Evolutionary conservation across 768 basidiomycete species (phyloP).

Genomic region (Hortiboletus campestris): DNA sequence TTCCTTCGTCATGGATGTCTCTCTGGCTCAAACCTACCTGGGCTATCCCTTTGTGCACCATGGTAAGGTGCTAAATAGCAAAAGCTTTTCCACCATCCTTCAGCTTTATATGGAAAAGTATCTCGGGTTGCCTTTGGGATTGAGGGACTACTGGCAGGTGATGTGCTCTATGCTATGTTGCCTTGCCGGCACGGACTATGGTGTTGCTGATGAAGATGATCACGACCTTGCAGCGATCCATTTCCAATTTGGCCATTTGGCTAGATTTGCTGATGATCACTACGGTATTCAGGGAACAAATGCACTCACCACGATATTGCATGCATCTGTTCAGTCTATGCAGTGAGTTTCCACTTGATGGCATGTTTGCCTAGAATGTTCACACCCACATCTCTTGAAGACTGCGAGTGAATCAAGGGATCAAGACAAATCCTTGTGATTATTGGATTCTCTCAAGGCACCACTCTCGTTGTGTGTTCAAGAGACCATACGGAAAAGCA

Average conservation of each 20-base stretch:
- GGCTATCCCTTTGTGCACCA: not conserved
- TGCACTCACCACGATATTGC: not conserved
- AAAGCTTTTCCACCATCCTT: not conserved
- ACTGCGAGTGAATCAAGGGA: no score
- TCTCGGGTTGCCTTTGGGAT: not conserved
- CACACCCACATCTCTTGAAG: not conserved
- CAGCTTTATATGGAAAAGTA: not conserved
- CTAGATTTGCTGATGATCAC: not conserved
- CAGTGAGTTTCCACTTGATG: not conserved
- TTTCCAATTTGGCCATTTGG: not conserved
- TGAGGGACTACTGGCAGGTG: not conserved
- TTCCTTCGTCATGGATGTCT: not conserved
- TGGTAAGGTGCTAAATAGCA: not conserved
- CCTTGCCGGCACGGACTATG: not conserved
- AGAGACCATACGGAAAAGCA: not conserved
- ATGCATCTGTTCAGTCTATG: not conserved
- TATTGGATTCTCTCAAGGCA: not conserved
- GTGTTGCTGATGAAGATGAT: not conserved
- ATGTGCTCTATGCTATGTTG: conserved; percentile 1
- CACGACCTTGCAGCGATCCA: not conserved
- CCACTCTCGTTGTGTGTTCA: not conserved
- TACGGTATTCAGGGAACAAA: not conserved
- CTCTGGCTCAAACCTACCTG: not conserved
- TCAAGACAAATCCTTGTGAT: not conserved
- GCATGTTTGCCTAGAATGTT: not conserved